Conservation (phyloP, 73 alveolate genomes). For the Symbiodinium pilosum region DNA sequence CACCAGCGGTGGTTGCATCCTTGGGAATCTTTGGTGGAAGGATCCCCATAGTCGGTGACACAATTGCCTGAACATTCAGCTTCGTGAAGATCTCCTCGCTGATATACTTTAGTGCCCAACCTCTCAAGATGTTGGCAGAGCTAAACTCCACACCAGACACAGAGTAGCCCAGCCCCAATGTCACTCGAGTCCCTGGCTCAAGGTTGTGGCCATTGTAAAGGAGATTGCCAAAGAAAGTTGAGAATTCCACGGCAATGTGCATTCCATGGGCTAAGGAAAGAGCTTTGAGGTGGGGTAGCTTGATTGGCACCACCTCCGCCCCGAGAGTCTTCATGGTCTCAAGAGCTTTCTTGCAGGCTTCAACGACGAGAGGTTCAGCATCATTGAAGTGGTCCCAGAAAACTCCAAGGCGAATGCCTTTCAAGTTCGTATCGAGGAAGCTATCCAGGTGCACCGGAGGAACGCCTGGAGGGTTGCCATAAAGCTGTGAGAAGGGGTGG, state of each 20-base stretch:
- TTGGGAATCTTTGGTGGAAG: slow-evolving; percentile 30
- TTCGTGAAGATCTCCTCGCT: slow-evolving; percentile 51
- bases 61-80: slow-evolving; percentile 58
- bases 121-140: slow-evolving; percentile 44
- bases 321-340: slow-evolving; percentile 20
- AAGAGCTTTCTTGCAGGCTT: slow-evolving; percentile 35
- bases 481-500: slow-evolving; percentile 41
- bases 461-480: slow-evolving; percentile 25
- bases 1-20: slow-evolving; percentile 10
- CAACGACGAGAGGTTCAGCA: slow-evolving; percentile 9
- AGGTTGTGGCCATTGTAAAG: slow-evolving; percentile 46
- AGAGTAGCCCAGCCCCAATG: slow-evolving; percentile 34
- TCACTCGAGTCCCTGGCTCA: slow-evolving; percentile 76
- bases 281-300: slow-evolving; percentile 41
- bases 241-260: slow-evolving; percentile 20
- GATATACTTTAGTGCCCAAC: slow-evolving; percentile 59
- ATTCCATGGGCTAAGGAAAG: slow-evolving; percentile 36
- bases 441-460: slow-evolving; percentile 58
- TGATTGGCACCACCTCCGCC: slow-evolving; percentile 53
- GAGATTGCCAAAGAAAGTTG: slow-evolving; percentile 24
- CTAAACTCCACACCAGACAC: slow-evolving; percentile 38
- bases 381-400: slow-evolving; percentile 83
- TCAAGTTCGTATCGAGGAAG: slow-evolving; percentile 16
- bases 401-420: slow-evolving; percentile 48
- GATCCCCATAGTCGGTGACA: slow-evolving; percentile 55